Percentiles rank a stretch among this genome's conserved stretches.
Conservation (phyloP, 2,329 filamentous ascomycete genomes). For the Sporothrix pseudoabietina region DNA sequence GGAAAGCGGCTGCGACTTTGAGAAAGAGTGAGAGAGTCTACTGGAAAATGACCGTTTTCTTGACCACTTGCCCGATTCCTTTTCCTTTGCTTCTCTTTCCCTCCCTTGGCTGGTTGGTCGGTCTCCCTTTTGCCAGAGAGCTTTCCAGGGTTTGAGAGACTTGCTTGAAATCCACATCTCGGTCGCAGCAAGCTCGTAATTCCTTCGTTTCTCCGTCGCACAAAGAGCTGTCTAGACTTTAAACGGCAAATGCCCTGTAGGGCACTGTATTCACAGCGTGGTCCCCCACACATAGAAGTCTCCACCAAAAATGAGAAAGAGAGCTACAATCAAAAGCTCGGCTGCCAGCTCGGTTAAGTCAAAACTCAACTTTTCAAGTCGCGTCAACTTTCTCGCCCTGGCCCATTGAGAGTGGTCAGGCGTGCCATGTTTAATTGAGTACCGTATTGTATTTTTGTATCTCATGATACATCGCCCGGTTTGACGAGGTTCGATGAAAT, state of each 20-base stretch:
- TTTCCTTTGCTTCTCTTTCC: neutral
- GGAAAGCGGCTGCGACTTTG: neutral
- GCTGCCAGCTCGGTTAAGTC: conserved; percentile 52
- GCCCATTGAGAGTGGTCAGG: neutral
- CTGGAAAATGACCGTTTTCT: neutral
- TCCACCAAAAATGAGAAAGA: conserved; percentile 4
- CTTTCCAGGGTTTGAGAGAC: neutral
- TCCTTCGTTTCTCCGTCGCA: conserved; percentile 29
- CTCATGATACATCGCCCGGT: neutral
- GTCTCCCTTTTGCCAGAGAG: neutral
- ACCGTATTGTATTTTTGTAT: neutral
- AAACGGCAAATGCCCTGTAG: neutral
- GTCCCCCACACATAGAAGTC: neutral
- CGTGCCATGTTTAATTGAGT: neutral
- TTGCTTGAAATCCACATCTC: neutral
- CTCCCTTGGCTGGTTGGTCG: neutral
- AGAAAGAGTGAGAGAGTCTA: neutral
- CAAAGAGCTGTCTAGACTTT: neutral
- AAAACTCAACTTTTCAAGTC: neutral
- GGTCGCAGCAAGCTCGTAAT: conserved; percentile 28
- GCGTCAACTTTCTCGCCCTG: neutral
- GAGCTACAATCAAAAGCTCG: conserved; percentile 63
- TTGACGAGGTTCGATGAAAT: neutral
- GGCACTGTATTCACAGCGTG: conserved; percentile 10
- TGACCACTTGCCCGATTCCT: neutral